These are phyloP conservation scores for Blumeria hordei DNA, from an alignment of 2,329 filamentous ascomycete species.

Conservation along the genomic window DNA sequence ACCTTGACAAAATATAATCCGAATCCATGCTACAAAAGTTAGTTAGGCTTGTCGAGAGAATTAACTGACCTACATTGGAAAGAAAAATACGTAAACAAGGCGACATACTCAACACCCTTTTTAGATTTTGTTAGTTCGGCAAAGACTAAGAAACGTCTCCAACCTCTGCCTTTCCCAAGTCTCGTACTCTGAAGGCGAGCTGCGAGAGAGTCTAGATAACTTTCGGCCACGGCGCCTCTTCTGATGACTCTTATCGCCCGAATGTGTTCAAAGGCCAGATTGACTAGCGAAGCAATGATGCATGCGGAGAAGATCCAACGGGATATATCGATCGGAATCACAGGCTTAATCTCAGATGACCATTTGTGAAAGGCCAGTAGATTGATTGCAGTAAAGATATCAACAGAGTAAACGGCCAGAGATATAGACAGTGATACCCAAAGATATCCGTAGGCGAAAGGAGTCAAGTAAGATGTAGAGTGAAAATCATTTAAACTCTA, in stretches of 20 bases:
- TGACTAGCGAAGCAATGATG: slow-evolving; percentile 73
- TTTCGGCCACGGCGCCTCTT: slow-evolving; percentile 68
- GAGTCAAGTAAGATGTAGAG: slow-evolving; percentile 50
- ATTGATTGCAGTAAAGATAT: slow-evolving; percentile 84
- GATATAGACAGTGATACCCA: slow-evolving; percentile 61
- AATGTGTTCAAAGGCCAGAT: slow-evolving; percentile 58
- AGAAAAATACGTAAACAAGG: slow-evolving; percentile 45
- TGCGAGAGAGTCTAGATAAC: slow-evolving; percentile 72
- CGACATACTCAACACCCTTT: slow-evolving; percentile 49
- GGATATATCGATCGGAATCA: slow-evolving; percentile 50
- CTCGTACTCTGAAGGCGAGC: slow-evolving; percentile 65
- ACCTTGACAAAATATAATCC: slow-evolving; percentile 72
- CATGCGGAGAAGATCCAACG: slow-evolving; percentile 92
- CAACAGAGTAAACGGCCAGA: slow-evolving; percentile 64
- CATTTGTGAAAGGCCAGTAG: slow-evolving; percentile 72
- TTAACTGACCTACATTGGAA: slow-evolving; percentile 29
- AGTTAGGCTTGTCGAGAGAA: slow-evolving; percentile 1
- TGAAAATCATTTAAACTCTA: slow-evolving; percentile 55
- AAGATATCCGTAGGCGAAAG: slow-evolving; percentile 64
- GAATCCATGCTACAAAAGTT: slow-evolving; percentile 44
- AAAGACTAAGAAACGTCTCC: slow-evolving; percentile 57
- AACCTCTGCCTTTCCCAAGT: slow-evolving; percentile 52
- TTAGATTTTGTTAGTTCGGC: slow-evolving; percentile 46
- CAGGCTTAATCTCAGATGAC: slow-evolving; percentile 61
- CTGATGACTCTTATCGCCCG: slow-evolving; percentile 60